Evolutionary conservation across 805 yeast genomes (phyloP), one percentile per base, ranked within the genome.

Genomic region (Hemisphaericaspora nanyangensis): DNA sequence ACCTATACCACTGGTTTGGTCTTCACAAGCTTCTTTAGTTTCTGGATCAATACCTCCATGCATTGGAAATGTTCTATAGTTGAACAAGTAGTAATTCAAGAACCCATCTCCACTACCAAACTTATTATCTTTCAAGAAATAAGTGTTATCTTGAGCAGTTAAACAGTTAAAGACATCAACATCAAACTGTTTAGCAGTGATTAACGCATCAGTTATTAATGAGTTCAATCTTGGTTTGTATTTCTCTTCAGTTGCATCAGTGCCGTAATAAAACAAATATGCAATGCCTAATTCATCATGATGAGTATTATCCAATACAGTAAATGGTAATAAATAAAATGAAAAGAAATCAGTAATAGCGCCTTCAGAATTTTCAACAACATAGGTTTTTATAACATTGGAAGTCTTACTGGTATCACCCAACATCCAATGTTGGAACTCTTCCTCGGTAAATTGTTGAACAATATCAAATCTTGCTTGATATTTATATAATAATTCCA

Each of bases 151-250:
- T 65, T 89, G 95, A 8, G 89, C 73, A 0, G 97, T 80, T 46
- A 93, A 70, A 7, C 97, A 96, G 58, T 93, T 93, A 74, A 91
- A 87, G 3, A 93, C 98, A 58, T 93, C 99, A 52, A 85, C 86
- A 18, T 74, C 74, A 35, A 70, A 62, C 30, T 68, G 59, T 58
- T 85, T 83, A 20, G 95, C 81, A 29, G 86, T 63, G 37, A 91
- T 75, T 40, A 90, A 72, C 1, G 93, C 89, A 52, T 90, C 95
- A 34, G 68, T 69, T 39, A 89, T 72, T 47, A 91, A 66, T 5
- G 68, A 61, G 18, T 61, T 65, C 47, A 93, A 71, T 48, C 97
- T 74, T 45, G 68, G 66, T 50, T 75, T 73, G 48, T 86, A 68
- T 20, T 61, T 54, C 7, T 72, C 70, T 3, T 65, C 76, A 6